phyloP scores from a whole-genome alignment of 2,329 filamentous ascomycete genomes.

The Epicoccum nigrum region DNA sequence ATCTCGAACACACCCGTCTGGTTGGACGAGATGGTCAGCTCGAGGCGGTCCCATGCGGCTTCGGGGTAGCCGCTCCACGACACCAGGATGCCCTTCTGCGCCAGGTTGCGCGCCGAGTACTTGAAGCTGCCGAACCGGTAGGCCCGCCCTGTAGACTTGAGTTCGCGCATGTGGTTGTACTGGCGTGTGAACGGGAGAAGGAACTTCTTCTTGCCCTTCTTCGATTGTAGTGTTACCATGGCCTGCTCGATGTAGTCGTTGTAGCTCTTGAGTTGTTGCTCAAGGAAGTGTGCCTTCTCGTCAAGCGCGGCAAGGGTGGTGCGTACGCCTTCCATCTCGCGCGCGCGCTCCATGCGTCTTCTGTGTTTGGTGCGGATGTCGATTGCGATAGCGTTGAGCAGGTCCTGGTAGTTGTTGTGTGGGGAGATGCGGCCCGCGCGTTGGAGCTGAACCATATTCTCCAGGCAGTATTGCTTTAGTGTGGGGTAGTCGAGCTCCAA shows the following conservation, averaged over 20 bases:
- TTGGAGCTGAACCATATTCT: conserved; percentile 92
- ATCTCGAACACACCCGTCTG: conserved; percentile 92
- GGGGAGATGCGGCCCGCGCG: conserved; percentile 82
- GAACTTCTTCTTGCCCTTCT: conserved; percentile 94
- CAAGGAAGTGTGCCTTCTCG: conserved; percentile 88
- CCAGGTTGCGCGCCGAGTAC: conserved; percentile 86
- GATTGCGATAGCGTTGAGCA: conserved; percentile 95
- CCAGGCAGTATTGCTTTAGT: conserved; percentile 88
- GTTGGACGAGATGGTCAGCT: conserved; percentile 92
- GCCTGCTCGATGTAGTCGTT: conserved; percentile 99
- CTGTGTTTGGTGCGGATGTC: conserved; percentile 98
- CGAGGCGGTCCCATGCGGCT: conserved; percentile 87
- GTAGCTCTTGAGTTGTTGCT: conserved; percentile 95
- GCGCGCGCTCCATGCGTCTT: conserved; percentile 85
- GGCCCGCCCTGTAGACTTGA: conserved; percentile 87
- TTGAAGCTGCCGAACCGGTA: conserved; percentile 99
- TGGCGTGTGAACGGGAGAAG: conserved; percentile 96
- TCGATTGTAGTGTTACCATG: conserved; percentile 95
- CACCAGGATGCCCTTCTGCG: conserved; percentile 92
- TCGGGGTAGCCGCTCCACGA: conserved; percentile 85
- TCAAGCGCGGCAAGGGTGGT: conserved; percentile 76
- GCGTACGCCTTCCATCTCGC: conserved; percentile 84
- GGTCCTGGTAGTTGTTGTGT: conserved; percentile 92
- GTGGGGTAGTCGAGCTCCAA: conserved; percentile 92
- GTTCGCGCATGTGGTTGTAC: conserved; percentile 96